Evolutionary conservation across 1,139 yeast species (phyloP), one percentile per base, ranked within the genome.

Genomic region (Candida albicans): DNA sequence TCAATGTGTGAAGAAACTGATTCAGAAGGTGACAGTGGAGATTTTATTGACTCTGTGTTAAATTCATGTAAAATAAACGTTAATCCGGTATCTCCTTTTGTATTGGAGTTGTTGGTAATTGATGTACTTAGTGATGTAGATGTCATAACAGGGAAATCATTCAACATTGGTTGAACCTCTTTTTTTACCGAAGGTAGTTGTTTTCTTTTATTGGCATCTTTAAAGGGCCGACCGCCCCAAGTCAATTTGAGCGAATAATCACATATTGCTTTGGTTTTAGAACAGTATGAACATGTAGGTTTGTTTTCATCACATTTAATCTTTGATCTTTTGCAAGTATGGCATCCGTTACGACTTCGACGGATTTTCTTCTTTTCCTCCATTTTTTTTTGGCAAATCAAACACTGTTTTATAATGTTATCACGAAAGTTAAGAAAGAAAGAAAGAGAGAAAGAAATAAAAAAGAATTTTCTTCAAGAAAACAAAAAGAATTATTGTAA

Each of bases 181-280:
- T 32, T 27, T 13, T 25, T 41, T 27, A 35, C 22, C n/a, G 10
- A 24, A 2, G 39, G 28, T 8, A 30, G 44, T 12, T 45, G 46
- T 25, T 54, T 65, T 10, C 72, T 65, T 39, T 71, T 69, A 49
- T 71, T 77, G 50, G 48, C 39, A 44, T 69, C 63, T 46, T 68
- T 67, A 49, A 70, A 81, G 0, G 88, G 89, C 41, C 91, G 61
- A 0, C 93, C 93, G 18, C 91, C 93, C 95, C 95, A 87, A 0
- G 82, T 78, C 34, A 87, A 66, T 50, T 75, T 79, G 24, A 85
- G 55, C 3, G 84, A 69, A 55, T 87, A 87, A 54, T 85, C 91
- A 62, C 95, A 87, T 1, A 58, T 50, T 9, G 64, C 53, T 2
- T 65, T 62, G 1, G 75, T 64, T 46, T 77, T 79, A 4, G 61